A percentile compares a stretch with the other conserved stretches of the same genome.
phyloP scores from a whole-genome alignment of 495 filamentous ascomycete genomes.

The Jackrogersella minutella region DNA sequence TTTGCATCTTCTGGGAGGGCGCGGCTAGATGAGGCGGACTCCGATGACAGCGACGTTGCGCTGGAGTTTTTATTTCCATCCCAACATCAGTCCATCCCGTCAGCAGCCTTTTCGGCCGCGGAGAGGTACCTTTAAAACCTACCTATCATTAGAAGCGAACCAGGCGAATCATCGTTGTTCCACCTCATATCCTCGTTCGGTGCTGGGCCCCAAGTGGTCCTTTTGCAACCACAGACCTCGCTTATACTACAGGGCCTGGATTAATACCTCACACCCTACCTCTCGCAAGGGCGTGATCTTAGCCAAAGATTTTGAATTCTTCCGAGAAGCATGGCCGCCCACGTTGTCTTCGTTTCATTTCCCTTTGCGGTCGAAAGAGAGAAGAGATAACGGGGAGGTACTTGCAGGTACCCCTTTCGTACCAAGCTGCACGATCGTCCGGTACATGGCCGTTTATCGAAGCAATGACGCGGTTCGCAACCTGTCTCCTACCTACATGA shows the following conservation, averaged over 20 bases:
- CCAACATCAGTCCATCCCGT: constrained; percentile 39
- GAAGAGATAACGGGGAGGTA: constrained; percentile 28
- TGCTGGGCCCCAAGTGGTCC: constrained; percentile 36
- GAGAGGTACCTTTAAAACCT: constrained; percentile 24
- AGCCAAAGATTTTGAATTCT: constrained; percentile 37
- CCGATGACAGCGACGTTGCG: constrained; percentile 29
- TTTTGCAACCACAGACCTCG: constrained; percentile 42
- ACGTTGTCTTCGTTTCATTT: constrained; percentile 38
- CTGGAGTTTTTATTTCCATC: constrained; percentile 26
- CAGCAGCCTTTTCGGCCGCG: constrained; percentile 23
- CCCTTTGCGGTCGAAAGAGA: constrained; percentile 30
- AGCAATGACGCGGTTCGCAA: constrained; percentile 31
- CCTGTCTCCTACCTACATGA: constrained; percentile 35
- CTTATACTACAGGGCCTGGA: constrained; percentile 42
- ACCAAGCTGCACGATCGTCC: constrained; percentile 19
- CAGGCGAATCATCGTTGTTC: constrained; percentile 38
- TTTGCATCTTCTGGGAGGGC: constrained; percentile 18
- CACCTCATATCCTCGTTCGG: constrained; percentile 39
- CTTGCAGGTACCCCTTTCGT: constrained; percentile 32
- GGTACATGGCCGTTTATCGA: constrained; percentile 23
- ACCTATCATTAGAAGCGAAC: constrained; percentile 29
- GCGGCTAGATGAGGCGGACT: constrained; percentile 26
- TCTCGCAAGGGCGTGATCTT: constrained; percentile 43
- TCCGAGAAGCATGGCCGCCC: constrained; percentile 28
- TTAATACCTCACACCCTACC: constrained; percentile 42